These are phyloP conservation scores for Beauveria sp. DNA, from an alignment of 2,329 filamentous ascomycete species.

Conservation along the genomic window DNA sequence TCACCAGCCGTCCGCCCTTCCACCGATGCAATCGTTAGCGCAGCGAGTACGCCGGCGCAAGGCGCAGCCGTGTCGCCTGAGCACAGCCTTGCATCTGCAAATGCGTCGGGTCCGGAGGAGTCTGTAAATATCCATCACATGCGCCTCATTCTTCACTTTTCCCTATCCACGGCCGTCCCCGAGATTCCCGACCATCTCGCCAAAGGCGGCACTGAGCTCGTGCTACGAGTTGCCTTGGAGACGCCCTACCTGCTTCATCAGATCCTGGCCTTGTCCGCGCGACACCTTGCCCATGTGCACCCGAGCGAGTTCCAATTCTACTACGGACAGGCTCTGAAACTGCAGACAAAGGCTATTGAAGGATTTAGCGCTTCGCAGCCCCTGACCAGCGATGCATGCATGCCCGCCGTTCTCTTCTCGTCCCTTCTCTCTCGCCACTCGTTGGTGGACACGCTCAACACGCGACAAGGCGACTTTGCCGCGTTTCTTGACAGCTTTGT, in stretches of 20 bases:
- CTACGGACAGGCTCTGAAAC: neutral
- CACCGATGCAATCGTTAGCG: neutral
- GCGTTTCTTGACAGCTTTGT: neutral
- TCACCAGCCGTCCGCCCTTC: neutral
- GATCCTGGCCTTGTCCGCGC: neutral
- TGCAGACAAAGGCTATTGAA: neutral
- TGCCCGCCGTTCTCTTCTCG: constrained; percentile 5
- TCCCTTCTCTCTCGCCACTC: neutral
- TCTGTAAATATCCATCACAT: neutral
- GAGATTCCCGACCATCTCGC: neutral
- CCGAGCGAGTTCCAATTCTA: neutral
- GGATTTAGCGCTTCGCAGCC: neutral
- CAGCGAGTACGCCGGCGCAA: neutral
- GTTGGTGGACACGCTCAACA: constrained; percentile 1
- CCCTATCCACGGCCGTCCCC: neutral
- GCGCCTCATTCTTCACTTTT: constrained; percentile 1
- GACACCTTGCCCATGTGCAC: neutral
- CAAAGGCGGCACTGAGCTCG: neutral
- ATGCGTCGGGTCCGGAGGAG: neutral
- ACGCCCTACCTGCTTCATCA: constrained; percentile 5
- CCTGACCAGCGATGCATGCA: neutral
- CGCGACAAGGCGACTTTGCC: neutral
- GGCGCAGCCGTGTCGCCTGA: neutral
- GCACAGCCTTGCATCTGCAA: neutral
- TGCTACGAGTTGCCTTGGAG: neutral